Evolutionary conservation across 768 basidiomycete species (phyloP), one percentile per base, ranked within the genome.

Genomic region (Solioccasus polychromus): DNA sequence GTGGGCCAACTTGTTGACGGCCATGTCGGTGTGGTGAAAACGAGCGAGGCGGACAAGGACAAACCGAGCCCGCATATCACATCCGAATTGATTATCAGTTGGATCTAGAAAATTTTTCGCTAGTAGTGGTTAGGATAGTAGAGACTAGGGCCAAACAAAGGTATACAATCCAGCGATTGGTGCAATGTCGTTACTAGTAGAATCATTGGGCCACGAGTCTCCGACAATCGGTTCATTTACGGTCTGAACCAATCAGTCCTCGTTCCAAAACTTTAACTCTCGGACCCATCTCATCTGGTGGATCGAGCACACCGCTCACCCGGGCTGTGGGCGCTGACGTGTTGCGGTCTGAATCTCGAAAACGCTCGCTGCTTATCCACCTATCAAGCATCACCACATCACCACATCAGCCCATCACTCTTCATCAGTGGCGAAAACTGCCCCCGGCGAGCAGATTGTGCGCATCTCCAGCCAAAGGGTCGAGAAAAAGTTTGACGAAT

Each of bases 1-100:
- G 61, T 93, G 91, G 0, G 82, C 85, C 2, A 78, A 79, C 71
- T 88, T 95, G 76, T 93, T 88, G 52, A 93, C 47, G 2, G 61
- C 44, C 67, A 67, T 68, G 39, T 52, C 37, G 1, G 57, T 53
- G 51, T 65, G 63, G 4, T 35, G 51, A 45, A 49, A 47, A 2
- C 60, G 55, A 3, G 19, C 37, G 35, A 38, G 26, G 36, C 38
- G 38, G 17, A 43, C 37, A 8, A 46, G 50, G 47, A 58, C 50
- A 47, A 60, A 63, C 58, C 58, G 41, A 63, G 58, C 50, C 36
- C 55, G 54, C 60, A 63, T n/a, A n/a, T 62, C 42, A 22, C 44
- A 29, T 47, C n/a, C 45, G 44, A 50, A 35, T 46, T 44, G 42
- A 26, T n/a, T n/a, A n/a, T n/a, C n/a, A n/a, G n/a, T n/a, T n/a